phyloP scores from a whole-genome alignment of 352 stramenopile genomes.

The Phytophthora cactorum region DNA sequence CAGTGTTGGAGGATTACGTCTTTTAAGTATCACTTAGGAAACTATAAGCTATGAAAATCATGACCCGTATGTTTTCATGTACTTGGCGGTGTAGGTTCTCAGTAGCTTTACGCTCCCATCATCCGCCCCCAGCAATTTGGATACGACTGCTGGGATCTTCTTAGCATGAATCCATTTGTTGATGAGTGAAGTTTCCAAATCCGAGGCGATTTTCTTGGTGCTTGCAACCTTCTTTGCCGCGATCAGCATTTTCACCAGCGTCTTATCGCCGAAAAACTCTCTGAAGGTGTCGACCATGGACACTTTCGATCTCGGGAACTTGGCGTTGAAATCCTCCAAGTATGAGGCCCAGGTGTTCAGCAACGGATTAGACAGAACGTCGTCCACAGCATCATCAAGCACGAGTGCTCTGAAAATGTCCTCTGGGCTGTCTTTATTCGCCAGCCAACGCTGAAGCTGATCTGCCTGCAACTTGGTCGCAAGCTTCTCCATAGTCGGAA shows the following conservation, averaged over 20 bases:
- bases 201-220: not conserved
- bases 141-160: not conserved
- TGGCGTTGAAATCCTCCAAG: slow-evolving; percentile 1
- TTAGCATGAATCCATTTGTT: slow-evolving; percentile 4
- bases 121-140: not conserved
- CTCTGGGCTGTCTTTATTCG: not conserved
- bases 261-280: slow-evolving; percentile 1
- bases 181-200: not conserved
- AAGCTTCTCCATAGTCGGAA: not conserved
- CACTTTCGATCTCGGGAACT: slow-evolving; percentile 1
- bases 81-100: not conserved
- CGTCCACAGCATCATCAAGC: slow-evolving; percentile 3
- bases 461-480: slow-evolving; percentile 4
- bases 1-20: too few species aligned
- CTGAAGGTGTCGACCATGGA: not conserved
- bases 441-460: slow-evolving; percentile 1
- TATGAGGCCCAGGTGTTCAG: slow-evolving; percentile 1
- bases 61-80: not conserved
- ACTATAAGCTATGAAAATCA: too few species aligned
- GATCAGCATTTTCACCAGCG: not conserved
- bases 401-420: not conserved
- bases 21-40: too few species aligned
- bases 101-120: not conserved
- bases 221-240: not conserved
- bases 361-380: slow-evolving; percentile 5